These are phyloP conservation scores for Penicillium sp. DNA, from an alignment of 2,329 filamentous ascomycete genomes.

Conservation along the genomic window DNA sequence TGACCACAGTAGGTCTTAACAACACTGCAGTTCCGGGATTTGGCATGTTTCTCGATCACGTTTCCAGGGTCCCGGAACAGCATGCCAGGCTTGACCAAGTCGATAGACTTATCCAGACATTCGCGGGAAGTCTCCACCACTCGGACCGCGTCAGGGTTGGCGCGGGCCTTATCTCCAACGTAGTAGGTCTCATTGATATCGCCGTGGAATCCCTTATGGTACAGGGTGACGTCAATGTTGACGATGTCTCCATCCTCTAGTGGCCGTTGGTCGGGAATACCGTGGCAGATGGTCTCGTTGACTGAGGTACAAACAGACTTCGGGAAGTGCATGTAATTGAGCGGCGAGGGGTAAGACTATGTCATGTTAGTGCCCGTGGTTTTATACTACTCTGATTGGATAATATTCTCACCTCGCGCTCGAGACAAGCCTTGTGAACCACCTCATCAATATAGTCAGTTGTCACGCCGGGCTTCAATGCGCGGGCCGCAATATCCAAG, in stretches of 20 bases:
- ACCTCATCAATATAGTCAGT: constrained; percentile 94
- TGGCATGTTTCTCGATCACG: constrained; percentile 92
- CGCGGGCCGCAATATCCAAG: constrained; percentile 84
- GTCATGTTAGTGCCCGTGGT: constrained; percentile 11
- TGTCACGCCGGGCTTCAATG: constrained; percentile 83
- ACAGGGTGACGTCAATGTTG: constrained; percentile 94
- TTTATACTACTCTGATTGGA: neutral
- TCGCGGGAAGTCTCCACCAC: constrained; percentile 89
- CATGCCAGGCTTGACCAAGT: constrained; percentile 88
- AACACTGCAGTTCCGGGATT: constrained; percentile 79
- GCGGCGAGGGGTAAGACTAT: constrained; percentile 90
- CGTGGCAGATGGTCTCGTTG: constrained; percentile 98
- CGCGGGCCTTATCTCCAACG: constrained; percentile 81
- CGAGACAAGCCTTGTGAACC: constrained; percentile 91
- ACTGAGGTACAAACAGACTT: constrained; percentile 96
- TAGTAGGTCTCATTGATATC: constrained; percentile 99
- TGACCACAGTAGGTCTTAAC: constrained; percentile 97
- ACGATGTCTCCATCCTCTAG: constrained; percentile 92
- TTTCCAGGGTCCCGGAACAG: constrained; percentile 92
- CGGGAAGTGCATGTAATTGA: constrained; percentile 95
- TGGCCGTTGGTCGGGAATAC: constrained; percentile 87
- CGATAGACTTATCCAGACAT: constrained; percentile 86
- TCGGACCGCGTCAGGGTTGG: constrained; percentile 81
- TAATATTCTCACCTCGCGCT: constrained; percentile 71
- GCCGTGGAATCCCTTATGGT: constrained; percentile 91